phyloP scores from a whole-genome alignment of 345 rosid genomes.

The Garcia nutans region DNA sequence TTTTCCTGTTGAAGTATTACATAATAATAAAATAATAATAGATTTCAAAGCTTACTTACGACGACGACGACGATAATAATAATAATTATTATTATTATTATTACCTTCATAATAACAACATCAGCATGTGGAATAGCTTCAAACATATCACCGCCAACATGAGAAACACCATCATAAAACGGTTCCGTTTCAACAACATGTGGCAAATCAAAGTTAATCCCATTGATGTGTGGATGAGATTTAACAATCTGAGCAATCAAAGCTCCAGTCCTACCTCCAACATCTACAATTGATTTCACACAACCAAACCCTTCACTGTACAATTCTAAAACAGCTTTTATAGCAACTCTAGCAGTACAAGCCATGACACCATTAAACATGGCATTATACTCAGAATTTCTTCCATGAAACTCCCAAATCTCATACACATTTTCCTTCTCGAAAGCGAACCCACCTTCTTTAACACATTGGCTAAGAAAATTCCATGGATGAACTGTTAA shows the following conservation, averaged over 20 bases:
- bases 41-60: no score
- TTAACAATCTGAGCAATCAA: slow-evolving; percentile 28
- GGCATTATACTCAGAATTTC: slow-evolving; percentile 23
- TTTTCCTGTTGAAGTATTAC: no score
- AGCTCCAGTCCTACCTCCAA: slow-evolving; percentile 38
- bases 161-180: slow-evolving; percentile 22
- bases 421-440: slow-evolving; percentile 37
- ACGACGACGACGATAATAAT: no score
- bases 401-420: slow-evolving; percentile 26
- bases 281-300: slow-evolving; percentile 34
- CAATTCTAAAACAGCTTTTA: slow-evolving; percentile 12
- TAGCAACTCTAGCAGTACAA: slow-evolving; percentile 19
- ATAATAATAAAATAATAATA: no score
- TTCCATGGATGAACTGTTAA: no score
- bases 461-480: no score
- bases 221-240: slow-evolving; percentile 35
- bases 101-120: slow-evolving; percentile 35
- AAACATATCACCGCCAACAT: slow-evolving; percentile 47
- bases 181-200: slow-evolving; percentile 42
- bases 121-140: slow-evolving; percentile 33
- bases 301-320: slow-evolving; percentile 29
- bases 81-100: no score
- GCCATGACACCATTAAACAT: slow-evolving; percentile 35
- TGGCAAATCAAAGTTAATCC: slow-evolving; percentile 42
- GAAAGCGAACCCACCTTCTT: no score